Base-by-base conservation (phyloP, 441 rosid genomes). In the Gossypium aridum region DNA sequence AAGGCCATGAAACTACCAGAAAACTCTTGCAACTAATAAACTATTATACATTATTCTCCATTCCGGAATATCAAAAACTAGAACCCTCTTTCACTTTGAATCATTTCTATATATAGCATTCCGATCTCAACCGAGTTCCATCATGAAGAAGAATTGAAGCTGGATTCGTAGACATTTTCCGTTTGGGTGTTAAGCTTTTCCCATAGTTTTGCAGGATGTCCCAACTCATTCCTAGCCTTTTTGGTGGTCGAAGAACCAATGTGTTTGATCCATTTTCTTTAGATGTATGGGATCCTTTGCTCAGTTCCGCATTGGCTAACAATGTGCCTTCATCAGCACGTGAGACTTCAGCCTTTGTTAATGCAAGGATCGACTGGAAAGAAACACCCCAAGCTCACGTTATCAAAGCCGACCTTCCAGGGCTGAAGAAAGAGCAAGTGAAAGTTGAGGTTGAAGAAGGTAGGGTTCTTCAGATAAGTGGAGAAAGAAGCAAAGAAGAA, bases 401-500 rank as follows among this genome's bases (percentile, higher is more conserved):
- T 7, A 75, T 79, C 74, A 67, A 80, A n/a, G 82, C 71, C n/a
- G 77, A 76, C 12, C 67, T 76, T 64, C 77, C 79, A 0, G 84
- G 84, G 55, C 23, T 83, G 68, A 83, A 79, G 76, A 80, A 80
- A 16, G 86, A 83, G 16, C 81, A 81, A 62, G 80, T 81, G 25
- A 79, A 83, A 49, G 84, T 79, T 1, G 87, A 80, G 73, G 56
- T 83, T n/a, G 82, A 80, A 23, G 84, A 80, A 7, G 80, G 77
- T 13, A 76, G 74, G 45, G 19, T 82, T 45, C 78, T 82, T 0
- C 83, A 80, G 75, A 84, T 84, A 45, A 80, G 85, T 20, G 87
- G 83, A 4, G 85, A 84, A 77, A 67, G 82, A 22, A 71, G 69
- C 74, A 79, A 39, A 70, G 83, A 84, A 72, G 23, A 77, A 23